Evolutionary conservation across 2,329 filamentous ascomycete species (phyloP), one percentile per base, ranked within the genome.

Genomic region (Pseudopyricularia cyperi): DNA sequence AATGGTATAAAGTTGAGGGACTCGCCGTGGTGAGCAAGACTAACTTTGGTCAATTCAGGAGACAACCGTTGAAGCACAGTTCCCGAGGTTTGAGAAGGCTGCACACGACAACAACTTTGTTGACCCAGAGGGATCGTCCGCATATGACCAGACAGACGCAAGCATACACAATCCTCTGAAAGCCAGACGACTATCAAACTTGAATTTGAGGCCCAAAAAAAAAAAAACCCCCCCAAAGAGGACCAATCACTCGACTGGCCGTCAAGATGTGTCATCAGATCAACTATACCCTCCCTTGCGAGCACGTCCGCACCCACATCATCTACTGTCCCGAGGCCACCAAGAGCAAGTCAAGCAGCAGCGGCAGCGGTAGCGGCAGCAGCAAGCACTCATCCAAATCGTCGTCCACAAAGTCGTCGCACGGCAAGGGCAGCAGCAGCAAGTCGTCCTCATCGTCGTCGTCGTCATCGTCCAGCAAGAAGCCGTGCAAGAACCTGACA

Each of bases 271-370:
- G 73, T 58, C 72, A 71, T 57, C 70, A 73, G 55, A 68, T 70
- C 51, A 70, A 66, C 47, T 76, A 76, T 60, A 73, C 69, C 33
- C 65, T 77, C 51, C 68, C 69, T 46, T 77, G 75, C 60, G 72
- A 75, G 61, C 74, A 77, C 60, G 66, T 75, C 57, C 66, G 66
- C 54, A 71, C 68, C 15, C 63, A 68, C 53, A 68, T 65, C 34
- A 63, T 66, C 52, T 73, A 71, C 65, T 77, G 74, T 56, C 56
- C 66, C 14, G 65, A 69, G n/a, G 70, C 69, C 7, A 60, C 22
- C 37, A 53, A 44, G 37, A 33, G 47, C 17, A 26, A 30, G 15
- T 37, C 22, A 7, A 47, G 30, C 44, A 37, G 26, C 3, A 52
- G 22, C 9, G 39, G 48, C 24, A 32, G 35, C 26, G n/a, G 52